These are phyloP conservation scores for Whalleya microplaca DNA, from an alignment of 2,329 filamentous ascomycete genomes.

Conservation along the genomic window DNA sequence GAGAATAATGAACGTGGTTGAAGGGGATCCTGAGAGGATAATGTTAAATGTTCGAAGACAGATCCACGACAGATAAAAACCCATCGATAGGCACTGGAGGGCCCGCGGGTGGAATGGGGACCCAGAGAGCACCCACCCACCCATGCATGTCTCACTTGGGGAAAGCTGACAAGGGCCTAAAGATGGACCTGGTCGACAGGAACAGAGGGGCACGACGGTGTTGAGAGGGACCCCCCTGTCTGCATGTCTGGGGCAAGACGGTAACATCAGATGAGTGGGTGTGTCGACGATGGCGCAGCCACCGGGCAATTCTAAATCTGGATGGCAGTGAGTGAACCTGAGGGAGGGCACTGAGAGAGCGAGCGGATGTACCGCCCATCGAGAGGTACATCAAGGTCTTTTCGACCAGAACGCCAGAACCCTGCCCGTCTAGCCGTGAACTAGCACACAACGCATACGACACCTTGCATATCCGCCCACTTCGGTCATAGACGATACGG, in stretches of 20 bases:
- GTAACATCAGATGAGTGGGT: slow-evolving; percentile 47
- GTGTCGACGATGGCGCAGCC: slow-evolving; percentile 35
- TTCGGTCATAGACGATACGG: slow-evolving; percentile 27
- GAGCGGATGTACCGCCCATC: slow-evolving; percentile 32
- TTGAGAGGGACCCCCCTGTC: slow-evolving; percentile 37
- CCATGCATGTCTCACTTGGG: slow-evolving; percentile 57
- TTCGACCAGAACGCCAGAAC: slow-evolving; percentile 16
- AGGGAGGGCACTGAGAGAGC: slow-evolving; percentile 6
- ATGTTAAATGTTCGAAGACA: slow-evolving; percentile 38
- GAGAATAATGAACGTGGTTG: slow-evolving; percentile 38
- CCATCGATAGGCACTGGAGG: slow-evolving; percentile 43
- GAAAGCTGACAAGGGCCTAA: slow-evolving; percentile 46
- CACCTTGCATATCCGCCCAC: slow-evolving; percentile 35
- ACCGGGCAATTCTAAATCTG: slow-evolving; percentile 40
- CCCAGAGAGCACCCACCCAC: slow-evolving; percentile 38
- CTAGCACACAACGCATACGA: slow-evolving; percentile 30
- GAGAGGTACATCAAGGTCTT: slow-evolving; percentile 26
- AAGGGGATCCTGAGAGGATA: slow-evolving; percentile 40
- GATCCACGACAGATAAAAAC: slow-evolving; percentile 49
- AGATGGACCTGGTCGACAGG: slow-evolving; percentile 37
- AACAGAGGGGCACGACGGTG: slow-evolving; percentile 36
- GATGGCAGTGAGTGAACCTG: slow-evolving; percentile 26
- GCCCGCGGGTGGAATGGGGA: slow-evolving; percentile 42
- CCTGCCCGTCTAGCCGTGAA: slow-evolving; percentile 26
- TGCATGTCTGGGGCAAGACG: slow-evolving; percentile 48